Base-by-base conservation (phyloP, 2,329 filamentous ascomycete genomes). In the Canariomyces notabilis region DNA sequence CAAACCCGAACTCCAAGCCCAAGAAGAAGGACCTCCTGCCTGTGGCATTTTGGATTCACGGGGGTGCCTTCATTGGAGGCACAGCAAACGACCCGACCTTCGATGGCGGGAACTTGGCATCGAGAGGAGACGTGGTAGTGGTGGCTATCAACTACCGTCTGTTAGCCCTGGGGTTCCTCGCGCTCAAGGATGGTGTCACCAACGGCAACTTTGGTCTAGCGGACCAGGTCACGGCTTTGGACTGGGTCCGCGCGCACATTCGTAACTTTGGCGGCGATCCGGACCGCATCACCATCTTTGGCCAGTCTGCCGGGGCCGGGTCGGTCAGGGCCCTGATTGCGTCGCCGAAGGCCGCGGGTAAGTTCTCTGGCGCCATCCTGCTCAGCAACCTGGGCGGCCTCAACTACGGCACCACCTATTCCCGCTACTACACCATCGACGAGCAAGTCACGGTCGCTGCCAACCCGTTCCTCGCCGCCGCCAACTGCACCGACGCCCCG, bases 91-190 rank as follows among this genome's bases (percentile, higher is more conserved):
- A 68, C 36, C 50, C 61, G 1, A 63, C 62, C 2, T 64, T 64
- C 21, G 78, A 82, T 50, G 75, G 76, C 16, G 74, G 74, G 2
- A 77, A 78, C 51, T 63, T 82, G 3, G 78, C 74, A 0, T 78
- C 75, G 2, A 70, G 77, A 39, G 77, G 77, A 18, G 78, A 82
- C 50, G 69, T 82, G 15, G 75, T 83, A 0, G 69, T 79, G 3
- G 79, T 83, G 6, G 61, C 65, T 16, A 76, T 81, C 64, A 82
- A 82, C 63, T 82, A 82, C 59, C 74, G 80, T 7, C 62, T 82
- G 3, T 70, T 68, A 0, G 79, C 75, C 0, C 66, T 82, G 0
- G 79, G 79, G 0, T 82, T 80, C 54, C 63, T 82, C 0, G 78
- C 78, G 1, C 66, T 80, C 6, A 54, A 67, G 19, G 67, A 74